Percentiles rank a stretch among this genome's conserved stretches.
Conservation (phyloP, 2,329 filamentous ascomycete genomes). For the Talaromyces sp. region DNA sequence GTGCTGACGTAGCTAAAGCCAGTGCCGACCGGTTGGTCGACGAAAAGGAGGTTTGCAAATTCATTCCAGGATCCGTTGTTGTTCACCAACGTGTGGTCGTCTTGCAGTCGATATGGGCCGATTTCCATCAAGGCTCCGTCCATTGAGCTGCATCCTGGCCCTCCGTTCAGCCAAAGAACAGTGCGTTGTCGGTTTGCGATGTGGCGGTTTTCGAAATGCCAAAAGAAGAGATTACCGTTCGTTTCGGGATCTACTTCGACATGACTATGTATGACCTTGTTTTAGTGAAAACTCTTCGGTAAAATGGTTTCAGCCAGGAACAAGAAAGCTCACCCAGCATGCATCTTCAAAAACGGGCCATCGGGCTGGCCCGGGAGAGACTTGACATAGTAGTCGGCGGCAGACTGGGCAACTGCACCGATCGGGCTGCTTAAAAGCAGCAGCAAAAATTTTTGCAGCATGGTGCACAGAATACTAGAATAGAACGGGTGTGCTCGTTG, state of each 20-base stretch:
- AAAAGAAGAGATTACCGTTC: slow-evolving; percentile 96
- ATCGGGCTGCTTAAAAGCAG: slow-evolving; percentile 22
- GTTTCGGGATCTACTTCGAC: slow-evolving; percentile 80
- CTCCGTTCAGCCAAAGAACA: slow-evolving; percentile 95
- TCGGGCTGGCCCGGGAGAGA: slow-evolving; percentile 78
- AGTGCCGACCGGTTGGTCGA: slow-evolving; percentile 94
- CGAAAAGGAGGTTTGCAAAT: slow-evolving; percentile 93
- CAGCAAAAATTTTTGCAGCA: slow-evolving; percentile 12
- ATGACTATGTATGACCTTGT: slow-evolving; percentile 55
- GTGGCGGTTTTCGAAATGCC: slow-evolving; percentile 94
- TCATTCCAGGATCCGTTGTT: slow-evolving; percentile 99
- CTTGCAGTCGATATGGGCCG: slow-evolving; percentile 81
- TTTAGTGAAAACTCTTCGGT: neutral
- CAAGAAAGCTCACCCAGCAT: slow-evolving; percentile 70
- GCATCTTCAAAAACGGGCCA: slow-evolving; percentile 85
- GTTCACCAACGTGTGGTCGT: slow-evolving; percentile 65
- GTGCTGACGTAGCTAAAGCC: slow-evolving; percentile 95
- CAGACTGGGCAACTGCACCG: slow-evolving; percentile 46
- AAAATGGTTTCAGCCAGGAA: neutral
- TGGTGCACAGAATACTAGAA: neutral
- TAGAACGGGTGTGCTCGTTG: neutral
- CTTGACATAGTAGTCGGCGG: slow-evolving; percentile 86
- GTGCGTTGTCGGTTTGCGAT: slow-evolving; percentile 88
- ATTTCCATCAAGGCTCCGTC: slow-evolving; percentile 96
- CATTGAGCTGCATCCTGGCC: slow-evolving; percentile 94